Conservation (phyloP, 352 stramenopile species). For the Globisporangium irregulare region DNA sequence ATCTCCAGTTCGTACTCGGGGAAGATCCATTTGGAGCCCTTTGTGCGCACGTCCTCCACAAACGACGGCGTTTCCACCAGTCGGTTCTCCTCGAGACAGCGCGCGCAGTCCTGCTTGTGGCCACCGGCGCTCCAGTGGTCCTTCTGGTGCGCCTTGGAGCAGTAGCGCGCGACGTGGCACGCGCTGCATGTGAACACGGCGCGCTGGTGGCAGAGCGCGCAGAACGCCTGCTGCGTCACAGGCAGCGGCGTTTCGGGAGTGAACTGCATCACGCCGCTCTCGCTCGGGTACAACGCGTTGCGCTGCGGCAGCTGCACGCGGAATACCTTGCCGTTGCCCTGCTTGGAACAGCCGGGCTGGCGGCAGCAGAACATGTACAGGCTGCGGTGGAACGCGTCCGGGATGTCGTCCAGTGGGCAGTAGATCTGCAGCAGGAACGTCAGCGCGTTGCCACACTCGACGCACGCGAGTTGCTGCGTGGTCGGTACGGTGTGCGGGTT, state of each 20-base stretch:
- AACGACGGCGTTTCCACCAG: slow-evolving; percentile 40
- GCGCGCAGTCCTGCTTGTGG: slow-evolving; percentile 62
- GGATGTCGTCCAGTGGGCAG: slow-evolving; percentile 85
- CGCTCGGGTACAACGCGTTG: slow-evolving; percentile 90
- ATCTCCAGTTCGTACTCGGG: slow-evolving; percentile 75
- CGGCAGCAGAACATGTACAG: slow-evolving; percentile 93
- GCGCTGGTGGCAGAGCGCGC: slow-evolving; percentile 60
- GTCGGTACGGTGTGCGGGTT: slow-evolving; percentile 50
- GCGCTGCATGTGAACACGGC: slow-evolving; percentile 67
- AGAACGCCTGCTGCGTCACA: slow-evolving; percentile 23
- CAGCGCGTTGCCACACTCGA: slow-evolving; percentile 44
- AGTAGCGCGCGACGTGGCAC: slow-evolving; percentile 78
- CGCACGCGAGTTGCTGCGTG: slow-evolving; percentile 45
- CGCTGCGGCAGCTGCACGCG: slow-evolving; percentile 82
- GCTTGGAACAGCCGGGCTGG: slow-evolving; percentile 45
- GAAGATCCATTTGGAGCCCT: slow-evolving; percentile 77
- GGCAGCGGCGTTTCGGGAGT: slow-evolving; percentile 9
- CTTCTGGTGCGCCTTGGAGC: slow-evolving; percentile 71
- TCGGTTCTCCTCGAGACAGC: slow-evolving; percentile 24
- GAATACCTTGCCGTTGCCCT: slow-evolving; percentile 72
- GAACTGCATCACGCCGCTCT: slow-evolving; percentile 37
- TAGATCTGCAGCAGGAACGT: slow-evolving; percentile 92
- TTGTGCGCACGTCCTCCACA: slow-evolving; percentile 29
- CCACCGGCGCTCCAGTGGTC: slow-evolving; percentile 70
- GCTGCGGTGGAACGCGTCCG: slow-evolving; percentile 91